These are phyloP conservation scores for Chaetomiaceae sp. DNA, from an alignment of 2,329 filamentous ascomycete species.

Conservation along the genomic window DNA sequence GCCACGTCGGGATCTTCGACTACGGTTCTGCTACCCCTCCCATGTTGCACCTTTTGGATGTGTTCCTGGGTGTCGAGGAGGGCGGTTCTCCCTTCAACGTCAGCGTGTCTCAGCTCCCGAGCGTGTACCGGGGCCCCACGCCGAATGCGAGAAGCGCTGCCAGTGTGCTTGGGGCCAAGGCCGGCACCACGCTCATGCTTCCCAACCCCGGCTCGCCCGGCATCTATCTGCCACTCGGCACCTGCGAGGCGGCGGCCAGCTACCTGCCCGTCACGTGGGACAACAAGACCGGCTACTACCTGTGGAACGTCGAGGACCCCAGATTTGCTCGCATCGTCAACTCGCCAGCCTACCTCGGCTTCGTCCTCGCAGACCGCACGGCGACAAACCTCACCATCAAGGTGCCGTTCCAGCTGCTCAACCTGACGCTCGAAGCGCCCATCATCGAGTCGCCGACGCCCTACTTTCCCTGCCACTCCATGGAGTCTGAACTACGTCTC, in stretches of 20 bases:
- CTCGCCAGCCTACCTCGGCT: conserved; percentile 40
- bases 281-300: conserved; percentile 34
- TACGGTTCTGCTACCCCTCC: not conserved
- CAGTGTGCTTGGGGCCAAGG: not conserved
- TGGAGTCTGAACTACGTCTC: not conserved
- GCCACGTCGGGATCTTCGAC: not conserved
- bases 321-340: conserved; percentile 36
- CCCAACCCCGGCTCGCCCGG: conserved; percentile 9
- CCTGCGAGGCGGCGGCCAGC: conserved; percentile 37
- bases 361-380: conserved; percentile 33
- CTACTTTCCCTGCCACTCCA: not conserved
- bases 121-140: too few species aligned
- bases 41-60: not conserved
- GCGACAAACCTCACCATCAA: conserved; percentile 38
- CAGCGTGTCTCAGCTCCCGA: too few species aligned
- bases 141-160: too few species aligned
- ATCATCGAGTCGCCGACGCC: not conserved
- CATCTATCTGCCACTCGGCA: conserved; percentile 36
- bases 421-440: conserved; percentile 38
- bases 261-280: conserved; percentile 38
- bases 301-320: conserved; percentile 36
- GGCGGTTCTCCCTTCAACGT: not conserved
- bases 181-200: not conserved
- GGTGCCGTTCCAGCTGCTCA: conserved; percentile 39
- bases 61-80: not conserved